Conservation (phyloP, 192 early-diverging fungal species). For the Linnemannia exigua region DNA sequence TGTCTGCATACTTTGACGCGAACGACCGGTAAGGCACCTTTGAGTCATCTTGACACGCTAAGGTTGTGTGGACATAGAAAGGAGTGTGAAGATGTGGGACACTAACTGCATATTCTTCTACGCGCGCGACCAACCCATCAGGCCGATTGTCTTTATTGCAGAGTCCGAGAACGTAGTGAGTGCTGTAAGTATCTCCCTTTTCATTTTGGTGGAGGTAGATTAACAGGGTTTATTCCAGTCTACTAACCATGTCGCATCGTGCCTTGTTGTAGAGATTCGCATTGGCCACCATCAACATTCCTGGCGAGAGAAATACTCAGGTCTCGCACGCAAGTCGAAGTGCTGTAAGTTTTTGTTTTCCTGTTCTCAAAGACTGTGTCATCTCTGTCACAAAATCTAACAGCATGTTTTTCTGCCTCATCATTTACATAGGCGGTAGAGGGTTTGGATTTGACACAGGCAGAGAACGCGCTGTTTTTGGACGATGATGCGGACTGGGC, state of each 20-base stretch:
- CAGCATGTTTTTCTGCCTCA: too few relatives aligned
- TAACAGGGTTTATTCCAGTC: not conserved
- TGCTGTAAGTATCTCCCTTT: conserved; percentile 14
- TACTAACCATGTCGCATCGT: not conserved
- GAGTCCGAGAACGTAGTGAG: conserved; percentile 34
- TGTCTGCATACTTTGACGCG: conserved; percentile 37
- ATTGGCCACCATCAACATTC: conserved; percentile 29
- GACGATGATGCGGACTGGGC: conserved; percentile 44
- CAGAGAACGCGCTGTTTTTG: conserved; percentile 42
- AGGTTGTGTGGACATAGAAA: too few relatives aligned
- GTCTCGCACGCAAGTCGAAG: not conserved
- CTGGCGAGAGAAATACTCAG: not conserved
- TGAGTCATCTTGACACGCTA: not conserved
- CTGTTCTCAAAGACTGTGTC: not conserved
- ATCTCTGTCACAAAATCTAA: not conserved
- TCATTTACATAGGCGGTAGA: not conserved
- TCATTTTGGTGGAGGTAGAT: not conserved
- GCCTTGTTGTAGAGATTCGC: conserved; percentile 18
- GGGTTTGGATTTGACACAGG: conserved; percentile 26
- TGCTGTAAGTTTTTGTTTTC: not conserved
- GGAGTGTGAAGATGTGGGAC: not conserved
- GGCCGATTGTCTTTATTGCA: conserved; percentile 27
- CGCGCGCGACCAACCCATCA: not conserved
- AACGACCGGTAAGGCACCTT: conserved; percentile 16
- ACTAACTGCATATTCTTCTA: not conserved